These are phyloP conservation scores for Aureobasidium vineae DNA, from an alignment of 2,329 filamentous ascomycete genomes.

Conservation along the genomic window DNA sequence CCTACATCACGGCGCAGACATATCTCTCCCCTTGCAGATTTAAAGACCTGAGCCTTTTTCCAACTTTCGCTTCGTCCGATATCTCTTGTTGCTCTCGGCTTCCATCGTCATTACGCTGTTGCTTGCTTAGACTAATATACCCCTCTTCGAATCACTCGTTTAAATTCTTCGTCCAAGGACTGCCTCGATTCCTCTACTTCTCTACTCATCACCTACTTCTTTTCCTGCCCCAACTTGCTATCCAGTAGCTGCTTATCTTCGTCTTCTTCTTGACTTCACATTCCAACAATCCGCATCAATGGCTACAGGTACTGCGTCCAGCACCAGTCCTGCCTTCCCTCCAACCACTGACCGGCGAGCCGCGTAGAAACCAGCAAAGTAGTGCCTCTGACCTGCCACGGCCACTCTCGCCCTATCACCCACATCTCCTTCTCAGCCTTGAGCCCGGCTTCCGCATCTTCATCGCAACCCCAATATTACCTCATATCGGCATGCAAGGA, in stretches of 20 bases:
- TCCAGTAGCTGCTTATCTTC: neutral
- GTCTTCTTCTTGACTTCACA: neutral
- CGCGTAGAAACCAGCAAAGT: slow-evolving; percentile 53
- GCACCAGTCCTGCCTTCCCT: slow-evolving; percentile 2
- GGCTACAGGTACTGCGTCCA: slow-evolving; percentile 21
- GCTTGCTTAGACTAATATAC: slow-evolving; percentile 10
- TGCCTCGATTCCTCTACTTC: neutral
- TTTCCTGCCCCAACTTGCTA: neutral
- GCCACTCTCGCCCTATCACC: slow-evolving; percentile 87
- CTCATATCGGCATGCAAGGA: slow-evolving; percentile 81
- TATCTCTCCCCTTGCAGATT: slow-evolving; percentile 7
- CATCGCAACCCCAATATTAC: slow-evolving; percentile 63
- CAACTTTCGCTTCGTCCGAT: neutral
- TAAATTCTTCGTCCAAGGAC: slow-evolving; percentile 16
- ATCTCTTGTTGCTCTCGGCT: slow-evolving; percentile 13
- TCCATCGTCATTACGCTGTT: neutral
- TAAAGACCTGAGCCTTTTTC: neutral
- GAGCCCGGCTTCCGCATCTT: slow-evolving; percentile 44
- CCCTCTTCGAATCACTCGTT: slow-evolving; percentile 20
- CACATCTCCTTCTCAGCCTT: slow-evolving; percentile 87
- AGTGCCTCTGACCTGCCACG: slow-evolving; percentile 89
- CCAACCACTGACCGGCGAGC: slow-evolving; percentile 7
- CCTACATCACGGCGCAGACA: neutral
- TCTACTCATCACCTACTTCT: neutral
- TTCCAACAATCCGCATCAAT: neutral